A percentile compares a stretch with the other conserved stretches of the same genome.
These are phyloP conservation scores for Metrosideros polymorpha DNA, from an alignment of 441 rosid species.

Conservation along the genomic window DNA sequence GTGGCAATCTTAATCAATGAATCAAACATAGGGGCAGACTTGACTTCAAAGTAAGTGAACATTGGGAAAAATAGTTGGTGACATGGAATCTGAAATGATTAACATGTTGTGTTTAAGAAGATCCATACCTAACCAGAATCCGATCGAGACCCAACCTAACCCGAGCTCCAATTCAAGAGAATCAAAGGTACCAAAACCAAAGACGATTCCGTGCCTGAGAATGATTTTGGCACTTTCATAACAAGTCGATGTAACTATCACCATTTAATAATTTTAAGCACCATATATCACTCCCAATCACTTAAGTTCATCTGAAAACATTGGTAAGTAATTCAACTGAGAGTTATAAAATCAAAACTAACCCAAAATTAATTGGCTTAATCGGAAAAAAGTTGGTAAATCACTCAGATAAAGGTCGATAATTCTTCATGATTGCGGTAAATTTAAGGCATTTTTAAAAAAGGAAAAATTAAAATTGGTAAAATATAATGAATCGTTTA, in stretches of 20 bases:
- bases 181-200: background rate
- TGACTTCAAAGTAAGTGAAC: too few relatives aligned
- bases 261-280: background rate
- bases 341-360: background rate
- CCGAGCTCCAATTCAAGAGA: background rate
- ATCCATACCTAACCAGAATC: background rate
- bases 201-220: background rate
- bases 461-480: background rate
- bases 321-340: background rate
- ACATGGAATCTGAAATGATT: too few relatives aligned
- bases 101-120: too few relatives aligned
- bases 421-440: background rate
- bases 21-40: too few relatives aligned
- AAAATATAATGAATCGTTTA: background rate
- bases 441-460: background rate
- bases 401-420: background rate
- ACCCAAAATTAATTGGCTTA: background rate
- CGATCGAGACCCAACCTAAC: background rate
- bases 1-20: too few relatives aligned
- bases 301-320: background rate
- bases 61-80: too few relatives aligned
- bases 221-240: background rate
- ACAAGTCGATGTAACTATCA: background rate
- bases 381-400: background rate
- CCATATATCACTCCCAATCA: fast-evolving